Base-by-base conservation (phyloP, 306 rosid species). In the Amphicarpaea edgeworthii region DNA sequence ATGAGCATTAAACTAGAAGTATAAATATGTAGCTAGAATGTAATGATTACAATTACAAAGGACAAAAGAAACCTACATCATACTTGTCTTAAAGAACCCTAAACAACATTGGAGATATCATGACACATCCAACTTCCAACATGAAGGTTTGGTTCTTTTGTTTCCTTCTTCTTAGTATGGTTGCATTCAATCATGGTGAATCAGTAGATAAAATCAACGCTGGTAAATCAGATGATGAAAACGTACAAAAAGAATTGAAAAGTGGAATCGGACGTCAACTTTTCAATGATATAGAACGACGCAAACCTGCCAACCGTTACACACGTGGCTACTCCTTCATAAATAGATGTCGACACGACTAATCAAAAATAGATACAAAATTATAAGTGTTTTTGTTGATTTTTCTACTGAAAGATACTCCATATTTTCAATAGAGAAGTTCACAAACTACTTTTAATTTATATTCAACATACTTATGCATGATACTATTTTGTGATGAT, bases 131-230 rank as follows among this genome's bases (percentile, higher is more conserved):
- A 55, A 21, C 10, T 55, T 21, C 61, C 61, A 23, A 55, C 61
- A 54, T 54, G 61, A 62, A 62, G 45, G 47, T 10, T 34, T 62
- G 50, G 51, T 64, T 38, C 9, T 40, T 38, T 40, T 64, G 70
- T 34, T 38, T 64, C 20, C 70, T 64, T 40, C 70, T 64, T 19
- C 32, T 19, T 0, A 64, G 50, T 47, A 40, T 64, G 51, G 32
- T 11, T 38, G 8, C 15, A 8, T 19, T 64, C 32, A 38, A 17
- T 11, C 50, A 19, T 1, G 49, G 17, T 19, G 3, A 1, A 17
- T 0, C 9, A 0, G 47, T n/a, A n/a, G n/a, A n/a, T n/a, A n/a
- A n/a, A n/a, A n/a, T n/a, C n/a, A n/a, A n/a, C n/a, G n/a, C n/a
- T n/a, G n/a, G 17, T 19, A 6, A 1, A 17, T 0, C 9, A 0